Evolutionary conservation across 176 grass and related monocot genomes (phyloP).

Genomic region (Saccharum spontaneum): DNA sequence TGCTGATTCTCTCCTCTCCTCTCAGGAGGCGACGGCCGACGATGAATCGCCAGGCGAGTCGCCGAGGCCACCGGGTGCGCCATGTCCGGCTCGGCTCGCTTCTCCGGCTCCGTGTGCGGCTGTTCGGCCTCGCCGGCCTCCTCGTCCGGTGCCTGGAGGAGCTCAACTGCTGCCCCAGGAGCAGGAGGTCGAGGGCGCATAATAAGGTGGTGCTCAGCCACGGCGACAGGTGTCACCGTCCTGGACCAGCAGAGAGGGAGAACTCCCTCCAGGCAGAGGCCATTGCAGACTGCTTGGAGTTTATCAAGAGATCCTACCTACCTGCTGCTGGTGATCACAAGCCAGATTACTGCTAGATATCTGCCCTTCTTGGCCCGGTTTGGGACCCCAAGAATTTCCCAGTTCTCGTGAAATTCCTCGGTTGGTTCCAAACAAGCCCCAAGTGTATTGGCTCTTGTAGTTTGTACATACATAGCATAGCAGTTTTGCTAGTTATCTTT

Average conservation of each 20-base stretch:
- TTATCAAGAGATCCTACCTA: constrained; percentile 70
- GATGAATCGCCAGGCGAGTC: constrained; percentile 37
- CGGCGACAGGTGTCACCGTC: not conserved
- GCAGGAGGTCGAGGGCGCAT: not conserved
- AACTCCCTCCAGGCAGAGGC: constrained; percentile 52
- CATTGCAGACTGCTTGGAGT: constrained; percentile 75
- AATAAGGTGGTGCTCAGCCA: not conserved
- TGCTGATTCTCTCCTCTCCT: not conserved
- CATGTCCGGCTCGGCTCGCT: constrained; percentile 43
- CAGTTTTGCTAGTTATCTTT: constrained; percentile 16
- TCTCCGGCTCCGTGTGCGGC: constrained; percentile 49
- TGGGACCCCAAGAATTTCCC: not conserved
- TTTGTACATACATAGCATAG: constrained; percentile 3
- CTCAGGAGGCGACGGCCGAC: not conserved
- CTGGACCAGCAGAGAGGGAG: constrained; percentile 23
- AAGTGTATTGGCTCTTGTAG: not conserved
- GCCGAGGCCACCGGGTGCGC: constrained; percentile 35
- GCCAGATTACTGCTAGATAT: constrained; percentile 18
- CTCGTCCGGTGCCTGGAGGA: constrained; percentile 50
- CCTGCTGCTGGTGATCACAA: constrained; percentile 27
- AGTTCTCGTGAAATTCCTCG: not conserved
- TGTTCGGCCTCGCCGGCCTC: constrained; percentile 32
- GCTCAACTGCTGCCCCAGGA: constrained; percentile 52
- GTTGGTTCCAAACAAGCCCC: not conserved
- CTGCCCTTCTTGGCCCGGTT: not conserved